Evolutionary conservation across 805 yeast genomes (phyloP), one percentile per base, ranked within the genome.

Genomic region (Candida takata): DNA sequence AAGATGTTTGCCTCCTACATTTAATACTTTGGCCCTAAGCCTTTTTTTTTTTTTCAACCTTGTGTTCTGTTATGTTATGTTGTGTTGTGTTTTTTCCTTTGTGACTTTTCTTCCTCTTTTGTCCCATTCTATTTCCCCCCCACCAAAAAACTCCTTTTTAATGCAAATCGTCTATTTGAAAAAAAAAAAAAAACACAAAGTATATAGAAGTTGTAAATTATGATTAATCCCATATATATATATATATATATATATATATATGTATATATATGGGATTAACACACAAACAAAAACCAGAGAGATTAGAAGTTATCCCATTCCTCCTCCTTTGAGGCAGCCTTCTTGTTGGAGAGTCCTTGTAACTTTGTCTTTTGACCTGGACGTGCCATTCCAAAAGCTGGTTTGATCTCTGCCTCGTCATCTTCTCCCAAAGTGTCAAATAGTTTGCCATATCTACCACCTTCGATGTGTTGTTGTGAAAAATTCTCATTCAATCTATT

Each of bases 281-380:
- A n/a, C n/a, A n/a, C n/a, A n/a, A n/a, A n/a, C n/a, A n/a, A n/a
- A n/a, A n/a, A n/a, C n/a, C n/a, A n/a, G n/a, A 14, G 12, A 7
- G 18, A 8, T 14, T 38, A 79, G 55, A 80, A 80, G 34, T 71
- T 77, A 54, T 79, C 85, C 86, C 87, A 80, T 38, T 72, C 71
- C 45, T 77, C 84, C 24, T 73, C 78, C 18, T 65, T 64, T 38
- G 63, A 58, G n/a, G n/a, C n/a, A 18, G 8, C 14, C 33, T 65
- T 62, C 47, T 61, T 64, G 35, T 49, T 54, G 24, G 70, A 61
- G 23, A 70, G 49, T 27, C 84, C 74, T 27, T 70, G 65, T 43
- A 80, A 60, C 37, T 68, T 67, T n/a, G 84, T 72, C 58, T 68
- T 72, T 47, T 73, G 69, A 43, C 61, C 60, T 17, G 88, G 87